A percentile compares a stretch with the other conserved stretches of the same genome.
Conservation (phyloP, 768 basidiomycete species). For the Crassisporium funariophilum region DNA sequence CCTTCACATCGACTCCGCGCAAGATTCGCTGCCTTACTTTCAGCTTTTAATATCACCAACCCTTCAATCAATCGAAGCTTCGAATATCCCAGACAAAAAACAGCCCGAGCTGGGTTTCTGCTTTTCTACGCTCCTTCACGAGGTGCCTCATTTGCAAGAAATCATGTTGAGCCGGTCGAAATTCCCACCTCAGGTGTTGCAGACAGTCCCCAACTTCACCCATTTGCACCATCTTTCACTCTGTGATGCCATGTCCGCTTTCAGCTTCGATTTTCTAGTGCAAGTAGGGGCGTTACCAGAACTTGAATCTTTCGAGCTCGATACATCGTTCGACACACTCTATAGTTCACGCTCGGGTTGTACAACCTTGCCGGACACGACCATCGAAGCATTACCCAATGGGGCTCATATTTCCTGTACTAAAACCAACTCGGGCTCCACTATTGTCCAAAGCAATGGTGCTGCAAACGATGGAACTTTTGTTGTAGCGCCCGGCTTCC, state of each 20-base stretch:
- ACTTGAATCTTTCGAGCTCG: not conserved
- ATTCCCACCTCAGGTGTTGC: not conserved
- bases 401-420: no score
- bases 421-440: no score
- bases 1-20: not conserved
- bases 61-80: not conserved
- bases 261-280: not conserved
- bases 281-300: not conserved
- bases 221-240: not conserved
- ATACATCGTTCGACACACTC: no score
- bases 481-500: no score
- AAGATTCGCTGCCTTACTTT: not conserved
- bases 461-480: no score
- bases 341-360: slow-evolving; percentile 27
- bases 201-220: not conserved
- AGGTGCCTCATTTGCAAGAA: not conserved
- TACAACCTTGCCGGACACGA: slow-evolving; percentile 27
- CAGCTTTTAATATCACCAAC: not conserved
- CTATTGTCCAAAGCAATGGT: no score
- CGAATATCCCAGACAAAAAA: not conserved
- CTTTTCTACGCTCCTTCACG: not conserved
- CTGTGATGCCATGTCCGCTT: not conserved
- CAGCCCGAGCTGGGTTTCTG: not conserved
- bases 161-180: not conserved
- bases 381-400: no score